Evolutionary conservation across 2,329 filamentous ascomycete genomes (phyloP).

Genomic region (Cryphonectria radicalis): DNA sequence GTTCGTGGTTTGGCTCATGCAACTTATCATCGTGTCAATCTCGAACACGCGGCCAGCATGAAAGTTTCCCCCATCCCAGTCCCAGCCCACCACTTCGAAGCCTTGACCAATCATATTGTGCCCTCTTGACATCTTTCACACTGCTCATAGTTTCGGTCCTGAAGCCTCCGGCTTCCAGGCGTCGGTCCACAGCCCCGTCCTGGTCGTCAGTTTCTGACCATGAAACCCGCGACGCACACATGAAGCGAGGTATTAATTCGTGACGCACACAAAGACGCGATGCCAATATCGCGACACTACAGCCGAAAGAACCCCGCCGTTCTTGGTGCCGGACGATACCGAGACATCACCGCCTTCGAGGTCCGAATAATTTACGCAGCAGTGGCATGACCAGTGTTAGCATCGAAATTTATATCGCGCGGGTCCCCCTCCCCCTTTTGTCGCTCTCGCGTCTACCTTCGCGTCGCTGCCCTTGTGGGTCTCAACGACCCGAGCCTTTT

Average conservation of each 20-base stretch:
- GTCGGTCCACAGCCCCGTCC: background rate
- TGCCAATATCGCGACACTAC: background rate
- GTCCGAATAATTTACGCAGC: background rate
- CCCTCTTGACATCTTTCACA: background rate
- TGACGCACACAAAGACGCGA: background rate
- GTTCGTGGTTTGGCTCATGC: background rate
- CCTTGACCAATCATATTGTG: background rate
- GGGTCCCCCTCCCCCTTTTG: too few species aligned
- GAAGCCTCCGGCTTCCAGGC: too few species aligned
- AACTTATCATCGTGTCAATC: background rate
- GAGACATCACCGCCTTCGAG: background rate
- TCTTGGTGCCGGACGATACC: background rate
- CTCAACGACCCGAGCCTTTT: background rate
- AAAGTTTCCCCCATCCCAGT: background rate
- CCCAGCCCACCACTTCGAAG: background rate
- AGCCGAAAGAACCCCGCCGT: background rate
- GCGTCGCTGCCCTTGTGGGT: slow-evolving; percentile 6
- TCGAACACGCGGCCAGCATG: background rate
- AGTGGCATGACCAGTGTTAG: background rate
- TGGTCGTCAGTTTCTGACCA: background rate
- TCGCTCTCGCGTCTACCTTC: slow-evolving; percentile 13
- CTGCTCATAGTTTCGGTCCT: background rate
- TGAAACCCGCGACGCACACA: background rate
- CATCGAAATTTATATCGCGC: background rate
- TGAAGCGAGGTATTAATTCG: background rate